Conservation (phyloP, 2,329 filamentous ascomycete genomes). For the Stachybotrys chartarum region DNA sequence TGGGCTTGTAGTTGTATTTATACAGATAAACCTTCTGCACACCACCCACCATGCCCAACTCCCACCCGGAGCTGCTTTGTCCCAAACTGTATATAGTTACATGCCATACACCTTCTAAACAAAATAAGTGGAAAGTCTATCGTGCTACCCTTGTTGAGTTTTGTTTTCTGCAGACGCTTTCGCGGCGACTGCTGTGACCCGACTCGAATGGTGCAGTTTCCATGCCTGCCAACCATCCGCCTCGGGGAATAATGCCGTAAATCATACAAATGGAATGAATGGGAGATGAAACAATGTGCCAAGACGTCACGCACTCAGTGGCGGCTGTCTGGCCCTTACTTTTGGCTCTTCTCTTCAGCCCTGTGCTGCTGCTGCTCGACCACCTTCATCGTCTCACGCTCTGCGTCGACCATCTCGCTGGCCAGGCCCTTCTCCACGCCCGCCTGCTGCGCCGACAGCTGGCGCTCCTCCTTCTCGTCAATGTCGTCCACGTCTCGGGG, state of each 20-base stretch:
- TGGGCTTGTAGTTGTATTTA: background rate
- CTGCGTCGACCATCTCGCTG: slow-evolving; percentile 47
- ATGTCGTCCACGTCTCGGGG: slow-evolving; percentile 87
- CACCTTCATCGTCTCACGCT: slow-evolving; percentile 36
- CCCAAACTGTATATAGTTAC: background rate
- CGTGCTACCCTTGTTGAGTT: background rate
- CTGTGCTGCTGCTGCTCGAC: slow-evolving; percentile 20
- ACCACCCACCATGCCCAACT: background rate
- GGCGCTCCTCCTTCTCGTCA: slow-evolving; percentile 82
- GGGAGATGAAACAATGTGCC: background rate
- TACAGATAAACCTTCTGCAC: background rate
- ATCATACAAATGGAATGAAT: background rate
- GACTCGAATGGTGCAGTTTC: background rate
- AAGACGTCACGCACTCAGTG: background rate
- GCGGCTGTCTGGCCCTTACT: background rate
- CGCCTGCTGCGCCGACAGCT: slow-evolving; percentile 41
- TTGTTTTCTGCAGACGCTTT: background rate
- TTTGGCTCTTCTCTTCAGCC: slow-evolving; percentile 20
- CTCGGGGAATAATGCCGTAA: background rate
- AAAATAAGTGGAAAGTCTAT: background rate
- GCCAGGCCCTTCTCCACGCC: slow-evolving; percentile 41
- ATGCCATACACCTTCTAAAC: background rate
- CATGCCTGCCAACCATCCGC: background rate
- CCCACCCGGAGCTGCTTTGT: background rate
- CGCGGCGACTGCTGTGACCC: background rate